Evolutionary conservation across 2,329 filamentous ascomycete species (phyloP).

Genomic region (Ploettnerulaceae sp.): DNA sequence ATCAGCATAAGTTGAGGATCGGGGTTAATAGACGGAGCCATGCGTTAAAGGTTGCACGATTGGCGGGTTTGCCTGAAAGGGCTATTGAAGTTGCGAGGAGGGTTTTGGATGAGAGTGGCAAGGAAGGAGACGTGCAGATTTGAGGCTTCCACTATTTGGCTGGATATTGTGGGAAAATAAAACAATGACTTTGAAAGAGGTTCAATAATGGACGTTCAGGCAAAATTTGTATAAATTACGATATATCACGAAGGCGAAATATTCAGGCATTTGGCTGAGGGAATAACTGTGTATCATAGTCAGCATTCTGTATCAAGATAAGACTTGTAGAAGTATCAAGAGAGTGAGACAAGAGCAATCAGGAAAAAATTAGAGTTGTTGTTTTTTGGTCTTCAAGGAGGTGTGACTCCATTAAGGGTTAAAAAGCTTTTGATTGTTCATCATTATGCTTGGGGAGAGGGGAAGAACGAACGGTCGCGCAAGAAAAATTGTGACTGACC

Average conservation of each 20-base stretch:
- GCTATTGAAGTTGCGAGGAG: constrained; percentile 61
- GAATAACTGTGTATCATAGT: constrained; percentile 49
- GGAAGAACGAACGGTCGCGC: constrained; percentile 7
- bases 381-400: constrained; percentile 36
- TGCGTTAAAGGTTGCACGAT: constrained; percentile 85
- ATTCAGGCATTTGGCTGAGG: not conserved
- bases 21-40: constrained; percentile 86
- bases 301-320: constrained; percentile 37
- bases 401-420: constrained; percentile 34
- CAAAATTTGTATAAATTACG: too few species aligned
- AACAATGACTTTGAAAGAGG: too few species aligned
- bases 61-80: constrained; percentile 74
- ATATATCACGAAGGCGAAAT: not conserved
- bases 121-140: not conserved
- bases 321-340: constrained; percentile 49
- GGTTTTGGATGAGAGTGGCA: constrained; percentile 22
- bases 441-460: constrained; percentile 28
- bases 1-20: constrained; percentile 73
- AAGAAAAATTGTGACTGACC: constrained; percentile 27
- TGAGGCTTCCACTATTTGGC: not conserved
- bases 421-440: constrained; percentile 38
- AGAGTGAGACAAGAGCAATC: constrained; percentile 22
- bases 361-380: constrained; percentile 41
- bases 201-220: too few species aligned
- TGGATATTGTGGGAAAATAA: not conserved